Evolutionary conservation across 2,329 filamentous ascomycete species (phyloP), one percentile per base, ranked within the genome.

Genomic region (Fonsecaea pedrosoi): DNA sequence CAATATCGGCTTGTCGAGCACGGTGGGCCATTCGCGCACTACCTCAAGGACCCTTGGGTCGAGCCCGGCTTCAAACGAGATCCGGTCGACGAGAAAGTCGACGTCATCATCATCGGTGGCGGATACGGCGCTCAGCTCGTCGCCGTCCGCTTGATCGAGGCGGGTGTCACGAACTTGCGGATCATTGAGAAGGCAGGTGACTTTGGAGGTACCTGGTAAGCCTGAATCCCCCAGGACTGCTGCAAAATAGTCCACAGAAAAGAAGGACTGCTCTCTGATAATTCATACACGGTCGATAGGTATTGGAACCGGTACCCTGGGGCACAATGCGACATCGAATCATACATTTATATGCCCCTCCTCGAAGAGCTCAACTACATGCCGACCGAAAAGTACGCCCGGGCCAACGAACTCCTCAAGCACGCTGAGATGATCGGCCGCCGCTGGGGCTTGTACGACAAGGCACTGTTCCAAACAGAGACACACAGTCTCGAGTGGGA

Each of bases 251-350:
- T 50, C 45, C 18, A 18, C 18, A 25, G 42, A 15, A 45, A 25
- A 25, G 25, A 25, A 2, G 25, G 25, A 25, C 18, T 25, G 18
- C 15, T 50, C 18, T 13, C 25, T 25, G 25, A 25, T 25, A 25
- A 25, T 3, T 2, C 25, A 25, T 25, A 25, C 25, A 25, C 25
- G 25, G 30, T 37, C 54, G n/a, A 55, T 18, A 64, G 62, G 62
- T 64, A 71, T 37, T 74, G 71, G 71, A 73, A 72, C 54, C 61
- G 69, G 6, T 74, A 73, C 58, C 73, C 72, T 2, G 72, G 73
- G 1, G 71, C 69, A 3, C 58, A 65, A 32, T 60, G 62, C 45
- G 64, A 66, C 53, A 64, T 68, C 32, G 63, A 66, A 60, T 62
- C 57, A 2, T 71, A 71, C 56, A 61, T 71, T 15, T 71, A 71